Evolutionary conservation across 2,329 filamentous ascomycete genomes (phyloP).

Genomic region (Colletotrichum costaricense): DNA sequence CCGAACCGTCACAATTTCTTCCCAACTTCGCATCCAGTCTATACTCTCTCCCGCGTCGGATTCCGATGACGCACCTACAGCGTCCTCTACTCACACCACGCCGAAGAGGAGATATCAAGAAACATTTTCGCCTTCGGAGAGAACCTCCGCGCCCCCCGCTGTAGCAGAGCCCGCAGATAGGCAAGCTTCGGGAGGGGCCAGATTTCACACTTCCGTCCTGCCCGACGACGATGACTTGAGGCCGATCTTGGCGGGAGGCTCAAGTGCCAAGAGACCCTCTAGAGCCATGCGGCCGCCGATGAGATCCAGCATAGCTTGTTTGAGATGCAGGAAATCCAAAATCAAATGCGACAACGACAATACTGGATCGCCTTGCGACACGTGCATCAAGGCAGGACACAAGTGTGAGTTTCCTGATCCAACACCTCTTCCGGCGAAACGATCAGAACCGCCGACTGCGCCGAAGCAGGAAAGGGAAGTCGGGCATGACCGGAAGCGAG

Average conservation of each 20-base stretch:
- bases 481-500: constrained; percentile 61
- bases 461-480: constrained; percentile 55
- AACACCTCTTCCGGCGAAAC: constrained; percentile 50
- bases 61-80: constrained; percentile 48
- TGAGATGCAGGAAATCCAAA: constrained; percentile 81
- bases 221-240: constrained; percentile 43
- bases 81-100: constrained; percentile 44
- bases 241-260: constrained; percentile 10
- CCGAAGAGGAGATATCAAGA: constrained; percentile 52
- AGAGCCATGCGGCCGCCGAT: constrained; percentile 65
- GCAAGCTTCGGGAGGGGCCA: constrained; percentile 39
- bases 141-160: constrained; percentile 37
- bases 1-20: constrained; percentile 61
- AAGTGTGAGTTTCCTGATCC: constrained; percentile 77
- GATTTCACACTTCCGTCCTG: constrained; percentile 34
- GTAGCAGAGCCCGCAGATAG: constrained; percentile 37
- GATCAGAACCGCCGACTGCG: constrained; percentile 49
- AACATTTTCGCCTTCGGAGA: constrained; percentile 45
- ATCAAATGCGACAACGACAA: constrained; percentile 88
- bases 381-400: constrained; percentile 77
- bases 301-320: constrained; percentile 84
- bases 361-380: constrained; percentile 68
- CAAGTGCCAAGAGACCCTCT: constrained; percentile 48
- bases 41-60: constrained; percentile 60
- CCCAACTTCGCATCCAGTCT: constrained; percentile 62